These are phyloP conservation scores for Astragalus glycyphyllos DNA, from an alignment of 306 rosid species.

Conservation along the genomic window DNA sequence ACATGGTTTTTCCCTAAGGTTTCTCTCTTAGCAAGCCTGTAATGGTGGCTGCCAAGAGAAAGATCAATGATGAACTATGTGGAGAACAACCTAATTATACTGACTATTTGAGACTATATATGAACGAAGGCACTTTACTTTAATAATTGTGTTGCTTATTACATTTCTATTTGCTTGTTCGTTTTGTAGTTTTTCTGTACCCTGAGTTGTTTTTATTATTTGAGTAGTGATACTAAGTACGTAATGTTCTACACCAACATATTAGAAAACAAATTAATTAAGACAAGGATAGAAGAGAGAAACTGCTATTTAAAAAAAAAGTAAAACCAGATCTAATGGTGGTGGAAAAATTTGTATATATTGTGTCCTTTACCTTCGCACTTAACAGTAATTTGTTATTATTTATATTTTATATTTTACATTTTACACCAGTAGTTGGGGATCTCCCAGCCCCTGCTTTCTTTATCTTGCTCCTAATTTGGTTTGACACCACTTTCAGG, in stretches of 20 bases:
- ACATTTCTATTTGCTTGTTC: not conserved
- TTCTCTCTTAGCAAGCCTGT: conserved; percentile 11
- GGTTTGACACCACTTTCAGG: conserved; percentile 59
- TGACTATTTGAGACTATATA: not conserved
- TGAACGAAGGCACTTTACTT: not conserved
- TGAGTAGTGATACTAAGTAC: not conserved
- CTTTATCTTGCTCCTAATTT: conserved; percentile 37
- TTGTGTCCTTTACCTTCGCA: not conserved
- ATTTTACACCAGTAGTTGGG: not conserved
- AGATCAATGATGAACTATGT: not conserved
- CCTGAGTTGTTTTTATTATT: not conserved
- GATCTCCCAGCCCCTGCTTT: conserved; percentile 9
- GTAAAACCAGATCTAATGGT: not conserved
- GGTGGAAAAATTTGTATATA: not conserved
- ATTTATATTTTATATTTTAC: not conserved
- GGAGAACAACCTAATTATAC: conserved; percentile 5
- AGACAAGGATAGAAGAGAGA: not conserved
- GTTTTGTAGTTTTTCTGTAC: conserved; percentile 13
- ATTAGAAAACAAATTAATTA: not conserved
- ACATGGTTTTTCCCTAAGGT: not conserved
- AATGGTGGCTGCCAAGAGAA: conserved; percentile 3
- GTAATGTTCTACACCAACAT: too few relatives aligned
- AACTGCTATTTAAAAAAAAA: not conserved
- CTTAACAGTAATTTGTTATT: conserved; percentile 1
- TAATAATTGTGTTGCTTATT: not conserved